A percentile compares a stretch with the other conserved stretches of the same genome.
phyloP scores from a whole-genome alignment of 225 moss, liverwort and hornwort species.

The Pseudoscleropodium purum region DNA sequence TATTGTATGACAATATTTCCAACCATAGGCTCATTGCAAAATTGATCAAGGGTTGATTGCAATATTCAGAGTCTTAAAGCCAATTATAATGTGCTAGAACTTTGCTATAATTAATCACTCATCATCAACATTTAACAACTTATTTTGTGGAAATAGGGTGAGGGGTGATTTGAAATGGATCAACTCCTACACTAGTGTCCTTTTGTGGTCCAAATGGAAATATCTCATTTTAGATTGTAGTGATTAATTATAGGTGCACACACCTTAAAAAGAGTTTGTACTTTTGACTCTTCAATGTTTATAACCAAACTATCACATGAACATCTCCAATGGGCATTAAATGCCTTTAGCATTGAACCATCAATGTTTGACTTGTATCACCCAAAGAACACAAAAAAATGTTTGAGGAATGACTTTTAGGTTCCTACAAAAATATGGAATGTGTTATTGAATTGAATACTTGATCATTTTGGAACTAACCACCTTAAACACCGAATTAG shows the following conservation, averaged over 20 bases:
- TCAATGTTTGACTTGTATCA: background rate
- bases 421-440: background rate
- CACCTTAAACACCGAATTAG: background rate
- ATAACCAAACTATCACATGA: background rate
- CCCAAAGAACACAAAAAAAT: background rate
- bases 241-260: background rate
- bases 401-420: background rate
- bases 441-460: background rate
- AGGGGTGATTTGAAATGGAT: too few species aligned
- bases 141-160: too few species aligned
- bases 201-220: accelerated
- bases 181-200: too few species aligned
- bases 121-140: too few species aligned
- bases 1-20: too few species aligned
- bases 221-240: background rate
- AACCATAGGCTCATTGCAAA: too few species aligned
- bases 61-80: too few species aligned
- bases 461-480: too few species aligned
- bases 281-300: background rate
- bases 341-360: background rate
- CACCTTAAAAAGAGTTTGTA: background rate
- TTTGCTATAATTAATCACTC: too few species aligned
- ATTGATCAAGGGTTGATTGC: too few species aligned
- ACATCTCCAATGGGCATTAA: background rate
- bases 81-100: too few species aligned